These are phyloP conservation scores for Triticum urartu DNA, from an alignment of 176 grass and related monocot species.

Conservation along the genomic window DNA sequence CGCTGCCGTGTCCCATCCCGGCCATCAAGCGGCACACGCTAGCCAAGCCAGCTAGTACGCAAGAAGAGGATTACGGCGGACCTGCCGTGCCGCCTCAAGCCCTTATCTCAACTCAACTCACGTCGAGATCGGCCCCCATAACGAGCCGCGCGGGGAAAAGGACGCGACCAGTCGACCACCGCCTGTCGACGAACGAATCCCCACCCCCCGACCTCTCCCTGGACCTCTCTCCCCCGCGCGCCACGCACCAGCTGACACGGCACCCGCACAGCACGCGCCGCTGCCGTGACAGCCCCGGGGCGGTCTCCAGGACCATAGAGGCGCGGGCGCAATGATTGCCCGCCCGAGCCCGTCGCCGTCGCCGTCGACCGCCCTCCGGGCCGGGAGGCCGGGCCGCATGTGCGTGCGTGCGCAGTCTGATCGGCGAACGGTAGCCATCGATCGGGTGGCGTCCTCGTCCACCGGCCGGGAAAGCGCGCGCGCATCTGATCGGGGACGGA, in stretches of 20 bases:
- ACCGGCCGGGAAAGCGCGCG: not conserved
- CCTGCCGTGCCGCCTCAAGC: not conserved
- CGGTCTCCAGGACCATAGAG: not conserved
- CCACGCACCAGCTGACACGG: conserved; percentile 1
- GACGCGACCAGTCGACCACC: not conserved
- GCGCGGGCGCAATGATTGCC: not conserved
- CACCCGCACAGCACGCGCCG: not conserved
- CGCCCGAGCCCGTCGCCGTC: not conserved
- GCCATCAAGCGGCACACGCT: not conserved
- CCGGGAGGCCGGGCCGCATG: not conserved
- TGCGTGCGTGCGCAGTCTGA: not conserved
- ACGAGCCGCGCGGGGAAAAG: not conserved
- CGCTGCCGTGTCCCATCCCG: not conserved
- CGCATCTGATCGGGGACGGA: conserved; percentile 23
- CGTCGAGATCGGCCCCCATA: conserved; percentile 4
- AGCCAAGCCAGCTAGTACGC: too few species aligned
- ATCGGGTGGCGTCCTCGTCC: not conserved
- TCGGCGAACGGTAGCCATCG: not conserved
- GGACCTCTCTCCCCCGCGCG: not conserved
- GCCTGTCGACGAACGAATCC: not conserved
- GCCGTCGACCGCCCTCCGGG: not conserved
- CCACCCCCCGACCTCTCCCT: not conserved
- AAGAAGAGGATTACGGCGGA: not conserved
- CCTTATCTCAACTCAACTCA: not conserved
- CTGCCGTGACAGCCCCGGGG: conserved; percentile 1